Conservation (phyloP, 371 early-diverging fungal species). For the Sporodiniella umbellata region DNA sequence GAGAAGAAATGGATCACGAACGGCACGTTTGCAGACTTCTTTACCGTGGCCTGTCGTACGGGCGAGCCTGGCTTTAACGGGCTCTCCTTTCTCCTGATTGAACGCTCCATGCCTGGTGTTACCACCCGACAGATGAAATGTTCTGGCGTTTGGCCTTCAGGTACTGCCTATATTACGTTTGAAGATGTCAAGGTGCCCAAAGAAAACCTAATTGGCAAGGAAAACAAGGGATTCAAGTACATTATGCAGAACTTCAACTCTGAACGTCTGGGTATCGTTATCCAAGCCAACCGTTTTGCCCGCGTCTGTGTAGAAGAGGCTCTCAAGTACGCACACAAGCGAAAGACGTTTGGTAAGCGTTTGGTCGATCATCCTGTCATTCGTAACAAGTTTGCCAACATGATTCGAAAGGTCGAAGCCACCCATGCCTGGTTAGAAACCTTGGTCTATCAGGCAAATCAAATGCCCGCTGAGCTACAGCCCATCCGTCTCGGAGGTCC, state of each 20-base stretch:
- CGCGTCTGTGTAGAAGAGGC: constrained; percentile 84
- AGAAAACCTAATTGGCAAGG: constrained; percentile 77
- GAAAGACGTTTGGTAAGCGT: constrained; percentile 80
- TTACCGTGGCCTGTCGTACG: constrained; percentile 63
- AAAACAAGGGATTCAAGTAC: constrained; percentile 83
- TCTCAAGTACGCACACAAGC: constrained; percentile 79
- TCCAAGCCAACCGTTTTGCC: constrained; percentile 79
- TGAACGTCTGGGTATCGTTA: constrained; percentile 74
- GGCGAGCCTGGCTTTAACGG: constrained; percentile 79
- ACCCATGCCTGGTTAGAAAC: constrained; percentile 70
- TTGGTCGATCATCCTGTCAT: constrained; percentile 69
- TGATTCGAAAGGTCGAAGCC: constrained; percentile 72
- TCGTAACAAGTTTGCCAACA: constrained; percentile 66
- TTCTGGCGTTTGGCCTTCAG: constrained; percentile 79
- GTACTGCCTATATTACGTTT: constrained; percentile 69
- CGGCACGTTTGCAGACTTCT: constrained; percentile 76
- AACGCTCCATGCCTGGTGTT: constrained; percentile 75
- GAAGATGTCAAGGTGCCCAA: constrained; percentile 84
- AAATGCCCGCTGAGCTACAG: constrained; percentile 51
- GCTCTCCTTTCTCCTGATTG: constrained; percentile 69
- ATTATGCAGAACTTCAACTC: constrained; percentile 72
- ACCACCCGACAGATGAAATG: constrained; percentile 78
- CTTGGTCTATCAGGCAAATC: constrained; percentile 43
- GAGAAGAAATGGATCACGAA: constrained; percentile 87
- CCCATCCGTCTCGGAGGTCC: constrained; percentile 67